Evolutionary conservation across 2,329 filamentous ascomycete genomes (phyloP), one percentile per base, ranked within the genome.

Genomic region (Colletotrichum theobromicola): DNA sequence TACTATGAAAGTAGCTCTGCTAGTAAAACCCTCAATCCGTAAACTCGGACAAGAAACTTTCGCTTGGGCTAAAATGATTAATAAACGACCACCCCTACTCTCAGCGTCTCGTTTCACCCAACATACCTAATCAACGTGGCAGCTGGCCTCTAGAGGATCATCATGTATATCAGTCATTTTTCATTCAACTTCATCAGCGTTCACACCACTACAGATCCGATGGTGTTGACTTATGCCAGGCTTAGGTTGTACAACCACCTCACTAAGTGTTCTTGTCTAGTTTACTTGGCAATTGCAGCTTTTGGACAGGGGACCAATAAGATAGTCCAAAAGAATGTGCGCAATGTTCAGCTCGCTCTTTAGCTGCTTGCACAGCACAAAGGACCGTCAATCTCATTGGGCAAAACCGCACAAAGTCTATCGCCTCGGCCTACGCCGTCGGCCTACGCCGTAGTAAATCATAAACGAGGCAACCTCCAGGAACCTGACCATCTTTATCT

Each of bases 21-120:
- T 42, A 9, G 16, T 42, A 8, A n/a, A 18, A 0, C 18, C 18
- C 37, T 7, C 10, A 4, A n/a, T 18, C 37, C 2, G 16, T 42
- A 10, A n/a, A 42, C n/a, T n/a, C 10, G 1, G 37, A n/a, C 37
- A 0, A 18, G 37, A 9, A 0, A 4, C 37, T 42, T 10, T 1
- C 18, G 12, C 7, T 18, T 12, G 21, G 42, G 42, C 37, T 18
- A 18, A 10, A 5, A 8, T 8, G 37, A n/a, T 2, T 18, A 9
- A n/a, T 42, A 46, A 7, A 46, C 2, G 21, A 21, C 12, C 18
- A 46, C 18, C 21, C 42, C 2, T 3, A n/a, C 18, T n/a, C 0
- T 18, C 18, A 46, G 18, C 18, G 5, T 21, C 18, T 21, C 10
- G n/a, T 13, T 46, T 0, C n/a, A 2, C n/a, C 42, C n/a, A 46